Evolutionary conservation across 208 protist genomes (phyloP).

Genomic region (Leishmania guyanensis): DNA sequence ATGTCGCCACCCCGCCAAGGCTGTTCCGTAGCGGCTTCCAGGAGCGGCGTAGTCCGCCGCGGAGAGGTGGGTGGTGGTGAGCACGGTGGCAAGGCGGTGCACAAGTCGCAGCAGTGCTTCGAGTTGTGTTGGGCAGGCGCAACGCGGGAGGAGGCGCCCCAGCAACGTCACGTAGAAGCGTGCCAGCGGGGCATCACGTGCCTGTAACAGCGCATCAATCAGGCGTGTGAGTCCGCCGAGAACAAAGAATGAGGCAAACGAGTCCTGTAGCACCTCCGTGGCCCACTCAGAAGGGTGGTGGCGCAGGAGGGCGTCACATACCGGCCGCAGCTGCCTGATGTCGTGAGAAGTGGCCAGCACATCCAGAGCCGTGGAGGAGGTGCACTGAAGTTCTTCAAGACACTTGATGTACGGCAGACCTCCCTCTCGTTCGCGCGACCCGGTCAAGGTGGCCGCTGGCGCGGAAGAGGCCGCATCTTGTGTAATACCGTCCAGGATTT

Average conservation of each 20-base stretch:
- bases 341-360: slow-evolving; percentile 17
- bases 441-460: background rate
- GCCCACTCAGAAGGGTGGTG: slow-evolving; percentile 25
- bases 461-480: background rate
- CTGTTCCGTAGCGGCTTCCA: background rate
- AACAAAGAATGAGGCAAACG: slow-evolving; percentile 39
- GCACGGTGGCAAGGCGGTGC: slow-evolving; percentile 30
- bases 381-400: slow-evolving; percentile 3
- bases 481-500: background rate
- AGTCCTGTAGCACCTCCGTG: slow-evolving; percentile 38
- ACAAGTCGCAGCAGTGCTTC: slow-evolving; percentile 35
- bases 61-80: slow-evolving; percentile 20
- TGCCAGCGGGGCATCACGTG: slow-evolving; percentile 57
- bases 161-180: slow-evolving; percentile 52
- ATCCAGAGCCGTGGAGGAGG: slow-evolving; percentile 27
- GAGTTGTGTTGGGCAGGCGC: slow-evolving; percentile 38
- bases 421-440: background rate
- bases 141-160: slow-evolving; percentile 35
- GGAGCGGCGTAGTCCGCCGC: slow-evolving; percentile 11
- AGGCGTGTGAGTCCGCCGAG: slow-evolving; percentile 35
- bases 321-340: slow-evolving; percentile 32
- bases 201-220: slow-evolving; percentile 29
- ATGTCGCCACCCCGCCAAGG: slow-evolving; percentile 9
- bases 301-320: slow-evolving; percentile 42
- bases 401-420: slow-evolving; percentile 13